Evolutionary conservation across 1,284 basidiomycete species (phyloP), one percentile per base, ranked within the genome.

Genomic region (Ustilago sp.): DNA sequence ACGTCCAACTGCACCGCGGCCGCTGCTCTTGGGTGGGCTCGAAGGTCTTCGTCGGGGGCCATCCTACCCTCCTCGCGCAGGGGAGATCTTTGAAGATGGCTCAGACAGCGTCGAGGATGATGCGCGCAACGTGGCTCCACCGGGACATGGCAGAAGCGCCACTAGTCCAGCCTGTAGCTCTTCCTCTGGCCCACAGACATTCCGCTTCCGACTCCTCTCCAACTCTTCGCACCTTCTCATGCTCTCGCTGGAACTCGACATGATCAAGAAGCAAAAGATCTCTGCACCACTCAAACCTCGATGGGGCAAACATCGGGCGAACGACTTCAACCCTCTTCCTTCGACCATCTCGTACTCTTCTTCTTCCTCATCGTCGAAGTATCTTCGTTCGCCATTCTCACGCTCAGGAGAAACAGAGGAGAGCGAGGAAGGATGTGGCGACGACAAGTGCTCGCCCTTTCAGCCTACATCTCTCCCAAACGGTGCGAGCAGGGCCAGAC

Each of bases 211-310:
- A 6, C 74, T 85, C 23, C 57, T 85, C 28, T 77, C 71, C 68
- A 85, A 85, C 65, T 73, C 79, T 9, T 77, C 81, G 34, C 84
- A 85, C 56, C 68, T 85, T 45, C 77, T 84, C 45, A 85, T 85
- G 82, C 79, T 85, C 17, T 80, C 77, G 41, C 61, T 84, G 28
- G 84, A 85, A 60, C 61, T 85, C 32, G 82, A 83, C 43, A 85
- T 85, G 84, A 85, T 85, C 63, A 77, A 80, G 45, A 81, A 80
- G 47, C 65, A 80, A 36, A 85, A 85, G 71, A 85, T 85, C 52
- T 78, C 77, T n/a, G 77, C 80, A 15, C 84, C 83, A 4, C 64
- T 85, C 53, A 85, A 83, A 57, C 81, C 82, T 5, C 65, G 83
- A 5, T 85, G 82, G 83, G 81, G 81, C 54, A 80, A 79, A 53